phyloP scores from a whole-genome alignment of 805 yeast genomes.

The Yarrowia alimentaria region DNA sequence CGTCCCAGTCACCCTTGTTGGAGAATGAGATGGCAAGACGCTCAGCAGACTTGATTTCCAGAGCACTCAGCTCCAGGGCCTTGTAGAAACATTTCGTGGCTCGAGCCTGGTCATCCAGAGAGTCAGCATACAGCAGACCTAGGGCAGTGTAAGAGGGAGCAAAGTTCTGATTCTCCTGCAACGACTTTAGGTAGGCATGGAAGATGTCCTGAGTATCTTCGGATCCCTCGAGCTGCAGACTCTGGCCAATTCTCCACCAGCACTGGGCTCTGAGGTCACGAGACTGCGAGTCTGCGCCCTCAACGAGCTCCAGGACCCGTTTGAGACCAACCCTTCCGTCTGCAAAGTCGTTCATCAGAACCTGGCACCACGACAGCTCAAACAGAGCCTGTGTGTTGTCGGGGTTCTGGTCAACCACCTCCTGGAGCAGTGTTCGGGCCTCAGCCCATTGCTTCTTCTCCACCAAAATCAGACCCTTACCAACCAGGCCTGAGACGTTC shows the following conservation, averaged over 20 bases:
- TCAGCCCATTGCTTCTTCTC: conserved; percentile 58
- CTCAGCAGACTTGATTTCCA: conserved; percentile 72
- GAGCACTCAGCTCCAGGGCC: conserved; percentile 82
- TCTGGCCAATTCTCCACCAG: conserved; percentile 72
- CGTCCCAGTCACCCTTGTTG: conserved; percentile 70
- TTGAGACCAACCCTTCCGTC: conserved; percentile 55
- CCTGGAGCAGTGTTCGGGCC: conserved; percentile 54
- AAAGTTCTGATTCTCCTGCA: conserved; percentile 60
- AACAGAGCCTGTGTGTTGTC: conserved; percentile 57
- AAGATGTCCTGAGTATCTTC: conserved; percentile 50
- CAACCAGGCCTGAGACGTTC: conserved; percentile 66
- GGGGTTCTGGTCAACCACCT: conserved; percentile 51
- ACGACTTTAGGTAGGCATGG: conserved; percentile 52
- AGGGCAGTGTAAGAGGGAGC: conserved; percentile 82
- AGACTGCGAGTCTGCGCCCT: conserved; percentile 53
- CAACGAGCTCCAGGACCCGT: conserved; percentile 45
- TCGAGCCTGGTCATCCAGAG: conserved; percentile 57
- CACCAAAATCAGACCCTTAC: conserved; percentile 74
- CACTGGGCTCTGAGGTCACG: conserved; percentile 57
- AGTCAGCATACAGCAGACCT: conserved; percentile 66
- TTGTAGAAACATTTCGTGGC: conserved; percentile 85
- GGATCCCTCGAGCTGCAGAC: conserved; percentile 45
- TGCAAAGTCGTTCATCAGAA: conserved; percentile 51
- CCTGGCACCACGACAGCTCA: conserved; percentile 77
- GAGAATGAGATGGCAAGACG: conserved; percentile 71